Conservation (phyloP, 768 basidiomycete species). For the Pulveroboletus frians region DNA sequence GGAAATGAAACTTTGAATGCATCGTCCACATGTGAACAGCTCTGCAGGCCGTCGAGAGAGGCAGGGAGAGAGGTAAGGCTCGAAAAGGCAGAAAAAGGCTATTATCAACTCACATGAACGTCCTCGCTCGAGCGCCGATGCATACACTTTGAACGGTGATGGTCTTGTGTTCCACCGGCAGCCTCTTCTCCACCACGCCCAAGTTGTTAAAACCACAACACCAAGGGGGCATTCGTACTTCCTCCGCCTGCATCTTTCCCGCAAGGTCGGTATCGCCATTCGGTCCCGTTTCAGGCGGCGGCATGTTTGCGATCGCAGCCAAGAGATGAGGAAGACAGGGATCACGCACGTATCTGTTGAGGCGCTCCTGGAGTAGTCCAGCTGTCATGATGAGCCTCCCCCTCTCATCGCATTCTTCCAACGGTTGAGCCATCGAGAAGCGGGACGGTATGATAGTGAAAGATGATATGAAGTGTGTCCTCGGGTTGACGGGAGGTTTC, state of each 20-base stretch:
- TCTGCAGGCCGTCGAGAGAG: not conserved
- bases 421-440: conserved; percentile 11
- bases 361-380: conserved; percentile 7
- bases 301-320: not conserved
- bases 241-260: not conserved
- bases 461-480: conserved; percentile 16
- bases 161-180: conserved; percentile 3
- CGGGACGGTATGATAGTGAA: conserved; percentile 10
- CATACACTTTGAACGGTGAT: conserved; percentile 1
- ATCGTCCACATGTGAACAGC: conserved; percentile 17
- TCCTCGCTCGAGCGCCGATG: conserved; percentile 10
- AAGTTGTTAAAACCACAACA: conserved; percentile 10
- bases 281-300: not conserved
- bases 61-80: not conserved
- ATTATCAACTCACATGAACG: conserved; percentile 4
- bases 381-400: conserved; percentile 11
- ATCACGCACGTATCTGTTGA: conserved; percentile 9
- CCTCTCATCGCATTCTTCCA: conserved; percentile 7
- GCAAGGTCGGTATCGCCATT: not conserved
- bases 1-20: conserved; percentile 11
- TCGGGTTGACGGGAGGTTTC: conserved; percentile 16
- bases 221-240: conserved; percentile 1
- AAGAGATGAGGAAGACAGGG: conserved; percentile 14
- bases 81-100: no score
- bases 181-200: conserved; percentile 9